Evolutionary conservation across 176 grass and related monocot genomes (phyloP), one percentile per base, ranked within the genome.

Genomic region (Carex myosuroides): DNA sequence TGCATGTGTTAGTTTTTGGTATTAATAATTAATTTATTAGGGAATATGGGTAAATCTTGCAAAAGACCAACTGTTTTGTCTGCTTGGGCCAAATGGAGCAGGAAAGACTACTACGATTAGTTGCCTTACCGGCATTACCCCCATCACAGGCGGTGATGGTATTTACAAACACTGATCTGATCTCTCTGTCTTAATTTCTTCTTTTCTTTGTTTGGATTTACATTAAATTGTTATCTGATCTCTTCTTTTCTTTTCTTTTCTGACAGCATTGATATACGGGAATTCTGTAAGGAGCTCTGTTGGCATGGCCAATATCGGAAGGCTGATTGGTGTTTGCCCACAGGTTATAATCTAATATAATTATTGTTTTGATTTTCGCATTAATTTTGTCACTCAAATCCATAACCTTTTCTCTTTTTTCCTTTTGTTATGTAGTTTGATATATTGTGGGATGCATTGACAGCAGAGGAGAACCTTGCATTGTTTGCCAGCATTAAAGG

Each of bases 401-500:
- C 17, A 61, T 18, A 53, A 84, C 76, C 59, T 12, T 72, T 11
- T 4, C 10, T 26, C 70, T n/a, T n/a, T 65, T 8, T 54, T 35
- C 33, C 37, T 39, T 13, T 46, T 86, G 32, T 41, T 80, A 83
- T 91, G 55, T 70, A 98, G 95, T 98, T 98, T 53, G 95, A 98
- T 85, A 93, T 94, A 64, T 78, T 98, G 42, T 98, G 95, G 95
- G 95, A 98, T 39, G 92, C 90, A 88, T 87, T 94, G 80, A 94
- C 95, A 78, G 90, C 87, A 84, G 69, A 88, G 85, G 95, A 98
- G 42, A 92, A 98, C 79, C 67, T 98, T 80, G 84, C 91, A 60
- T 75, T 98, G 69, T 98, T 98, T 93, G 95, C 92, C 13, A 98
- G 91, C 58, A 94, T 98, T 84, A 98, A 94, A 87, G 95, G 95